Base-by-base conservation (phyloP, 228 moss, liverwort and hornwort genomes). In the Sphagnum magellanicum region DNA sequence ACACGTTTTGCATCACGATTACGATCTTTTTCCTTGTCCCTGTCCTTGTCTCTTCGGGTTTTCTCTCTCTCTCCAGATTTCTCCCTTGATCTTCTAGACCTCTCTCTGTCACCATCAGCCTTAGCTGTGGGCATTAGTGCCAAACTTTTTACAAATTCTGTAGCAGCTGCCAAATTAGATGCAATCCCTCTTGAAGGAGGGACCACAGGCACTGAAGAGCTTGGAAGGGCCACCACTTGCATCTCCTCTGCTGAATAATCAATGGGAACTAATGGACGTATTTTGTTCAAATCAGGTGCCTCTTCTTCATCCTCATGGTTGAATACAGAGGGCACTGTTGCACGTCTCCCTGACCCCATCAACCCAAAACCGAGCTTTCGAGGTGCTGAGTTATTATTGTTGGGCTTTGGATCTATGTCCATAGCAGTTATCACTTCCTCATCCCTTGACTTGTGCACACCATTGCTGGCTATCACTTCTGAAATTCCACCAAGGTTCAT, bases 241-340 rank as follows among this genome's bases (percentile, higher is more conserved):
- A 93, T 97, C 77, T 97, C 96, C 76, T 97, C 93, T 8, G 88
- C 93, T 8, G 91, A 86, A 64, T 97, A 97, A 61, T 97, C 93
- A 65, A 97, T 97, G 50, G 96, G 93, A 55, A 97, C 91, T n/a
- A 97, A 68, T 4, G 81, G 90, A 15, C 93, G 88, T 61, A 93
- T 74, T 66, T 81, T 91, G 74, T 76, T 79, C 49, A 86, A 88
- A 66, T 96, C 89, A 50, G 86, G 84, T 5, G 84, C 75, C 70
- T 90, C 90, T 73, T 97, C 96, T 61, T 97, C 91, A 52, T 93
- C 93, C 73, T 97, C 93, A 72, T 97, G 91, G 50, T 81, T 84
- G 61, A 97, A 97, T 6, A 93, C 93, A 6, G 91, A 91, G 50
- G 93, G 79, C 11, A 93, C 91, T 17, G 93, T 79, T 10, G 93